Base-by-base conservation (phyloP, 768 basidiomycete species). In the Punctularia strigosozonata region DNA sequence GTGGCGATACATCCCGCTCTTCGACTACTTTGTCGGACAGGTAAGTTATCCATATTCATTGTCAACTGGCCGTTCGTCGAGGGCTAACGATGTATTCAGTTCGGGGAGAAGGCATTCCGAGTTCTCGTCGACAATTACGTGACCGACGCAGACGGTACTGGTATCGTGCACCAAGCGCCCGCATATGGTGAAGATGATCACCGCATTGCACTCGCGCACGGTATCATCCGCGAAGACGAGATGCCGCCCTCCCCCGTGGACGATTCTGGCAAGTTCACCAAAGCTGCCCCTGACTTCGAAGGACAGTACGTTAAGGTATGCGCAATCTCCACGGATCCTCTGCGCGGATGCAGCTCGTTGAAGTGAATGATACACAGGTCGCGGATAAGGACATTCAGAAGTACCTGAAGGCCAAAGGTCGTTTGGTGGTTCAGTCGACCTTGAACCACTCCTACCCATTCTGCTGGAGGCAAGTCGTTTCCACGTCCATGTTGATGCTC, bases 161-260 rank as follows among this genome's bases (percentile, higher is more conserved):
- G 95, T 50, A 92, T 98, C 51, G 95, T 99, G 22, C 95, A 99
- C 57, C 95, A 99, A 63, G 90, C 95, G 2, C 95, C 95, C 2
- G 92, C 84, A 0, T 98, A 95, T 52, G 95, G 95, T 65, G 94
- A 98, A 57, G 95, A 99, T 51, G 95, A 99, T 71, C 88, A 97
- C 59, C 85, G 95, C 38, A 75, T 99, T 50, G 82, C 86, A 20
- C 70, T 94, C 43, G 76, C 77, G 3, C 73, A 94, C 50, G 86
- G 82, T 15, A 74, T 97, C 38, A 57, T 98, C n/a, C 68, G 68
- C 19, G 66, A 73, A 1, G 92, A 94, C 32, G 92, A 97, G 57
- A 78, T 91, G 73, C 92, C 95, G 0, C 95, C 95, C 0, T 95
- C 91, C 55, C 95, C 95, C 28, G 72, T 99, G 40, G 88, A 98